phyloP scores from a whole-genome alignment of 2,329 filamentous ascomycete species.

The Fusarium verrucosum region DNA sequence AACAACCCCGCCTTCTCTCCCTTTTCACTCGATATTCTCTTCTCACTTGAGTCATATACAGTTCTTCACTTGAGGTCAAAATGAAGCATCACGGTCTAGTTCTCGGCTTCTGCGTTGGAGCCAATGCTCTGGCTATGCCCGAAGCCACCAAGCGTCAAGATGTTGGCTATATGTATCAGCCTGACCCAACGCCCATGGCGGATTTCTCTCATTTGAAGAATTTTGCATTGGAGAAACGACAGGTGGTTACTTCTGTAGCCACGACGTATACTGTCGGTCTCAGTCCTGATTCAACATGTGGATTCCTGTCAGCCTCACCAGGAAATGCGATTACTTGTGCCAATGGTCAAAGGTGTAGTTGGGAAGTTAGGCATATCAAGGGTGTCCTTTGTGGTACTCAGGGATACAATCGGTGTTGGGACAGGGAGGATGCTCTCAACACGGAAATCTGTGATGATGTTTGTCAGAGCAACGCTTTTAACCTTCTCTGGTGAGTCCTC shows the following conservation, averaged over 20 bases:
- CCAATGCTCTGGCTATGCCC: constrained; percentile 9
- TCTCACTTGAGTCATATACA: background rate
- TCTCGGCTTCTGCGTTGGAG: background rate
- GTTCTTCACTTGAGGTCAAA: background rate
- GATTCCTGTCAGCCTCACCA: constrained; percentile 24
- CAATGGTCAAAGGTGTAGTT: constrained; percentile 9
- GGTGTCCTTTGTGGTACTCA: constrained; percentile 13
- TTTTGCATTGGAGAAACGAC: constrained; percentile 7
- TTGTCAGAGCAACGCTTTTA: constrained; percentile 26
- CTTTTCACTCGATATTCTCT: background rate
- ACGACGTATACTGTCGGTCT: constrained; percentile 15
- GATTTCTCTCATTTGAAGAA: constrained; percentile 6
- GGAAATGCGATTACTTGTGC: constrained; percentile 28
- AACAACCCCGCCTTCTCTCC: constrained; percentile 7
- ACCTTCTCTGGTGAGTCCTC: constrained; percentile 23
- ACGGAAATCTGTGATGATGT: constrained; percentile 22
- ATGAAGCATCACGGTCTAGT: constrained; percentile 6
- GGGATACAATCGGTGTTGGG: background rate
- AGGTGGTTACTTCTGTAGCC: background rate
- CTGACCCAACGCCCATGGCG: constrained; percentile 10
- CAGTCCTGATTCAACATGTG: constrained; percentile 23
- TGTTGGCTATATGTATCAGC: constrained; percentile 8
- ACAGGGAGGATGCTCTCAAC: background rate
- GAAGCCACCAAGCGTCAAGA: constrained; percentile 12
- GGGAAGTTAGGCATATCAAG: constrained; percentile 1